Conservation (phyloP, 2,329 filamentous ascomycete genomes). For the Aspergillus ustus region DNA sequence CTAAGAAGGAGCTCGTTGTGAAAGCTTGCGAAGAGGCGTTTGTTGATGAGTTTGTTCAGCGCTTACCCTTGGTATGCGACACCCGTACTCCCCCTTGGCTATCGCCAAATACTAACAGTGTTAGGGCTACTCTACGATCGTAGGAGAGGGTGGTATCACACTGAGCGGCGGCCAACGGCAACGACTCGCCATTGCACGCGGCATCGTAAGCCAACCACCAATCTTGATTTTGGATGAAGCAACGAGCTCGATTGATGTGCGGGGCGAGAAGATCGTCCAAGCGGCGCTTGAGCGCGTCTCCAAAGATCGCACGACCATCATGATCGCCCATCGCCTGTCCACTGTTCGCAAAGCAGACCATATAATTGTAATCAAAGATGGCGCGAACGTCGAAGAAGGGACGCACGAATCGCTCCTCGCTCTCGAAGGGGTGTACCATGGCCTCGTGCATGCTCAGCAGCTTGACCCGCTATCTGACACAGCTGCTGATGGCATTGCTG, state of each 20-base stretch:
- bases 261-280: not conserved
- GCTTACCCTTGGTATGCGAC: not conserved
- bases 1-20: not conserved
- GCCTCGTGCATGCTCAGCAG: not conserved
- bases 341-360: not conserved
- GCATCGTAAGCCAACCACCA: not conserved
- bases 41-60: not conserved
- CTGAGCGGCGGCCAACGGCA: not conserved
- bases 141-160: not conserved
- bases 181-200: not conserved
- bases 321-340: not conserved
- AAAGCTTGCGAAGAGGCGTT: not conserved
- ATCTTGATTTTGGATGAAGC: not conserved
- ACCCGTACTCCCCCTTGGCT: too few relatives aligned
- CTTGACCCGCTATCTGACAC: not conserved
- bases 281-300: not conserved
- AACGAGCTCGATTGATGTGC: not conserved
- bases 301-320: not conserved
- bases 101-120: not conserved
- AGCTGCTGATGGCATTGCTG: not conserved
- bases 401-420: not conserved
- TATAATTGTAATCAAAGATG: not conserved
- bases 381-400: not conserved
- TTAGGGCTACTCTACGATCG: not conserved
- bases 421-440: not conserved